These are phyloP conservation scores for Saturnispora serradocipensis DNA, from an alignment of 805 yeast species.

Conservation along the genomic window DNA sequence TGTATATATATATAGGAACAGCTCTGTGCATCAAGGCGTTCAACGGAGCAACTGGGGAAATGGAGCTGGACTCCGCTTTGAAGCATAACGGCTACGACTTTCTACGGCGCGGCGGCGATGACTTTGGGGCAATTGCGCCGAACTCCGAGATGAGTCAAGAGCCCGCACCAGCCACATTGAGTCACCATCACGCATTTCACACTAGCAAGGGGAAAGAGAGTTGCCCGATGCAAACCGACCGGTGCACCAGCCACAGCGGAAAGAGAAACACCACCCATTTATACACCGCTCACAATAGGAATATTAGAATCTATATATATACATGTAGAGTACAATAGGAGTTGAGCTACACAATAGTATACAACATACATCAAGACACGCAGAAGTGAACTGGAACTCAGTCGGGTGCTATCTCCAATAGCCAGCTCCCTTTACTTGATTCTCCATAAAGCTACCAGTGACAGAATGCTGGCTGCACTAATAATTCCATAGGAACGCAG, in stretches of 20 bases:
- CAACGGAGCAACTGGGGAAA: neutral
- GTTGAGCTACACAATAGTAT: no score
- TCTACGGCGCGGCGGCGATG: neutral
- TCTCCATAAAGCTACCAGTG: neutral
- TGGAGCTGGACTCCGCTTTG: neutral
- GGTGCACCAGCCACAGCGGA: no score
- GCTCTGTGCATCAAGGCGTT: neutral
- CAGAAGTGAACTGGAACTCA: no score
- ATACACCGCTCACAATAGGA: no score
- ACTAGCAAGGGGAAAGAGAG: no score
- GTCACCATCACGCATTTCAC: neutral
- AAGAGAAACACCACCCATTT: no score
- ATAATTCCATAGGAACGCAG: constrained; percentile 37
- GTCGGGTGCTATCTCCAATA: no score
- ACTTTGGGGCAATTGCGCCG: neutral
- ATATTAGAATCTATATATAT: no score
- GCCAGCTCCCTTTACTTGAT: neutral
- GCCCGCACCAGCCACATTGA: neutral
- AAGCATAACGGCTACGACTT: neutral
- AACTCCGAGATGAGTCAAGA: neutral
- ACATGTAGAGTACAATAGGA: no score
- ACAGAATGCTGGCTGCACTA: constrained; percentile 11
- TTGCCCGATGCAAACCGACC: neutral
- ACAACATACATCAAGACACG: no score
- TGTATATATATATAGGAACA: neutral